Percentiles rank a stretch among this genome's conserved stretches.
phyloP scores from a whole-genome alignment of 2,329 filamentous ascomycete genomes.

The Ophiocordyceps sinensis region DNA sequence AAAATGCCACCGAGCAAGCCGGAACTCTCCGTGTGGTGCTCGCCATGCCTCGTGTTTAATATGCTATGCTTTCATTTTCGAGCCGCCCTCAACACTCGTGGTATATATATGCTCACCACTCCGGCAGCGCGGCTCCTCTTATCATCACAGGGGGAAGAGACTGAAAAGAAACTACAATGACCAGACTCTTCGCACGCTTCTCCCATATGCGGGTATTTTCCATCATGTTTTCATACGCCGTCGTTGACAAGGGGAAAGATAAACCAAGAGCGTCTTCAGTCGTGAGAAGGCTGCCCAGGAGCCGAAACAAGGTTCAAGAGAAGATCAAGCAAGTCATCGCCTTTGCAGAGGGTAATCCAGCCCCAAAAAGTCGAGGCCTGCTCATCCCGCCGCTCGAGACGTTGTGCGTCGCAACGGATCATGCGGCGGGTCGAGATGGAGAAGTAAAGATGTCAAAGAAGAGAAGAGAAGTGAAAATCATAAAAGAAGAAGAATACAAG shows the following conservation, averaged over 20 bases:
- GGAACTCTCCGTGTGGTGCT: not conserved
- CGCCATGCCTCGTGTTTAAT: not conserved
- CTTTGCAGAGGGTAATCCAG: not conserved
- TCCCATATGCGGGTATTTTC: constrained; percentile 1
- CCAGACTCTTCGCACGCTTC: not conserved
- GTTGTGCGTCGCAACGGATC: not conserved
- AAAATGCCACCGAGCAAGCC: too few species aligned
- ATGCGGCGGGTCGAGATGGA: not conserved
- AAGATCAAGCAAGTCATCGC: not conserved
- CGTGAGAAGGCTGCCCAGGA: not conserved
- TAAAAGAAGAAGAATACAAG: not conserved
- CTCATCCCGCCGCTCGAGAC: not conserved
- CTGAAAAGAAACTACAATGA: not conserved
- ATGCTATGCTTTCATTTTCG: not conserved
- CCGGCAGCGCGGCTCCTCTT: not conserved
- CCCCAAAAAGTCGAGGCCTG: not conserved
- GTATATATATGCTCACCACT: constrained; percentile 1
- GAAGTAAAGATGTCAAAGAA: not conserved
- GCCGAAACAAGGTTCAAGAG: not conserved
- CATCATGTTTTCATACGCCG: constrained; percentile 3
- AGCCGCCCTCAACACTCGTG: not conserved
- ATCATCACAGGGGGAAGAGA: not conserved
- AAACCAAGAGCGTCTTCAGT: not conserved
- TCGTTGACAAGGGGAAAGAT: constrained; percentile 5
- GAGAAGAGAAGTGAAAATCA: not conserved